Conservation (phyloP, 495 filamentous ascomycete genomes). For the Apodospora peruviana region DNA sequence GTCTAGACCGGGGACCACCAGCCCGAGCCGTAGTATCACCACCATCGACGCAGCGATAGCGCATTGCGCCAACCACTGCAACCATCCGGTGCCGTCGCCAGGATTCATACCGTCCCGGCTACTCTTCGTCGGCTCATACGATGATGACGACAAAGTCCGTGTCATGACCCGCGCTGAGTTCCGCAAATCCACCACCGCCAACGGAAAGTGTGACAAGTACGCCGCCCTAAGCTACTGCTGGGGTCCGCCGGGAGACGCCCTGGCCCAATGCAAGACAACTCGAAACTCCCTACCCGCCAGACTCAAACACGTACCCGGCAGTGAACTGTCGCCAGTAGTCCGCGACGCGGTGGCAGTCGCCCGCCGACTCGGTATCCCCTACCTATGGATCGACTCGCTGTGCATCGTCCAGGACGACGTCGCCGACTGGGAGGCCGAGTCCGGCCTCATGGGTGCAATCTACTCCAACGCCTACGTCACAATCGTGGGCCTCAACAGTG, state of each 20-base stretch:
- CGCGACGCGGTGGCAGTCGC: background rate
- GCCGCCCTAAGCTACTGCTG: background rate
- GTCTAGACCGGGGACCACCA: no score
- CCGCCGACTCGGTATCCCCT: background rate
- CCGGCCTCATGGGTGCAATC: background rate
- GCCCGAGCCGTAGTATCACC: background rate
- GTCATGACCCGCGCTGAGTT: no score
- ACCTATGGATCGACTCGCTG: slow-evolving; percentile 5
- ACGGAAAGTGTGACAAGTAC: background rate
- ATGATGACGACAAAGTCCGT: background rate
- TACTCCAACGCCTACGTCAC: slow-evolving; percentile 1
- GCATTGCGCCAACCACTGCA: background rate
- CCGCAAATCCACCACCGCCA: no score
- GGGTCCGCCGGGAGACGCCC: background rate
- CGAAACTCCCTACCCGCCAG: background rate
- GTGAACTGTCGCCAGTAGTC: background rate
- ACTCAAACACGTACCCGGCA: background rate
- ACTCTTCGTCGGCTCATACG: background rate
- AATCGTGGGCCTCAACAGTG: slow-evolving; percentile 1
- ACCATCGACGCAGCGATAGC: background rate
- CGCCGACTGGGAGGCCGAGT: background rate
- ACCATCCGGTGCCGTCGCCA: background rate
- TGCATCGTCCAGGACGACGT: slow-evolving; percentile 8
- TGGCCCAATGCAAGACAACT: background rate
- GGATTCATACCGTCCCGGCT: background rate